Evolutionary conservation across 768 basidiomycete species (phyloP).

Genomic region (Cubamyces lactineus): DNA sequence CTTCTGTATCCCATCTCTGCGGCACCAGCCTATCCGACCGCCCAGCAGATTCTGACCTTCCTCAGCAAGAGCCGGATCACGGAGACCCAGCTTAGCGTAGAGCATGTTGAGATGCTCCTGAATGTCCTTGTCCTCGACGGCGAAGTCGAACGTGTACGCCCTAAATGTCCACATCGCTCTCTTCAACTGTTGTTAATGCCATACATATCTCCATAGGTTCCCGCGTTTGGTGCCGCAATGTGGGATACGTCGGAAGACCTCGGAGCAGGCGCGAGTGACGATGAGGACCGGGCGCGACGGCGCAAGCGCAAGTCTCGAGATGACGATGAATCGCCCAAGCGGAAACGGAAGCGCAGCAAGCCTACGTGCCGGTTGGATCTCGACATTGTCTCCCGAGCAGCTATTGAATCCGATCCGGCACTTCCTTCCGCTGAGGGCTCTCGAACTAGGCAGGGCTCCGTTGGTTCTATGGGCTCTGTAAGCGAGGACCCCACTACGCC

Average conservation of each 20-base stretch:
- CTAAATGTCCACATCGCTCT: neutral
- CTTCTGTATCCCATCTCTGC: conserved; percentile 77
- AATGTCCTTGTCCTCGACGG: conserved; percentile 92
- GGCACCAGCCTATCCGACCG: conserved; percentile 74
- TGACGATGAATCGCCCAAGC: conserved; percentile 16
- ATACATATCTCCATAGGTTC: conserved; percentile 13
- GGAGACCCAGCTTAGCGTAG: conserved; percentile 77
- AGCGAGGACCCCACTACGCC: conserved; percentile 52
- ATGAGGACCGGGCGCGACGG: conserved; percentile 9
- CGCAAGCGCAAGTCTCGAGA: conserved; percentile 22
- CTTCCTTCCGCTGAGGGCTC: neutral
- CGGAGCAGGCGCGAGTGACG: conserved; percentile 14
- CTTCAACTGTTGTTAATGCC: neutral
- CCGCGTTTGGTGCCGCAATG: conserved; percentile 27
- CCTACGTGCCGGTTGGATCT: too few relatives aligned
- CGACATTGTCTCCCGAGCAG: conserved; percentile 12
- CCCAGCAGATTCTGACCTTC: conserved; percentile 74
- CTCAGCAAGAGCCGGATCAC: conserved; percentile 78
- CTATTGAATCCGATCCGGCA: conserved; percentile 8
- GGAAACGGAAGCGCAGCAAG: conserved; percentile 27
- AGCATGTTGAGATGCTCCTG: conserved; percentile 91
- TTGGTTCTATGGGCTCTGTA: conserved; percentile 34
- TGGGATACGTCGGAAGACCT: conserved; percentile 24
- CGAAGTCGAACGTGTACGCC: conserved; percentile 77
- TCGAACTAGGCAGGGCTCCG: conserved; percentile 7